Percentiles rank a stretch among this genome's conserved stretches.
Evolutionary conservation across 2,329 filamentous ascomycete genomes (phyloP).

Genomic region (Sporothrix mexicana): DNA sequence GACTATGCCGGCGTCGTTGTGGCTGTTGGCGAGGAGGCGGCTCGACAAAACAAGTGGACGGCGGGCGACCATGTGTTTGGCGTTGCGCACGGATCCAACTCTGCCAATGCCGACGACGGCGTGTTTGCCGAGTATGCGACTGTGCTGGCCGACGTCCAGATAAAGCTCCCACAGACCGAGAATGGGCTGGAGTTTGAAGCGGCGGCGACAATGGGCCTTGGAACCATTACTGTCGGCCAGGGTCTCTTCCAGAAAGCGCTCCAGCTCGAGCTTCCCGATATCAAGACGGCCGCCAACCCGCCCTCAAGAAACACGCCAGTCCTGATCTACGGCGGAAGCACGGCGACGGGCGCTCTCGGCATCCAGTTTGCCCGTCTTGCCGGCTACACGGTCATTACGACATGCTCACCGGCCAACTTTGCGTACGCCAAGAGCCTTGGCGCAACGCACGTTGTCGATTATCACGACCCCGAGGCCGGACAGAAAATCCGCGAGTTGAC

Average conservation of each 20-base stretch:
- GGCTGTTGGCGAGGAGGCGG: constrained; percentile 50
- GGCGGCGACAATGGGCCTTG: constrained; percentile 61
- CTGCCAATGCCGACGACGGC: constrained; percentile 48
- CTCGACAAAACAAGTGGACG: constrained; percentile 47
- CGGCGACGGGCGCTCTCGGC: constrained; percentile 51
- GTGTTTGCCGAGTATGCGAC: constrained; percentile 50
- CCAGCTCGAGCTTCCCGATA: constrained; percentile 56
- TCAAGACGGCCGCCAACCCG: not conserved
- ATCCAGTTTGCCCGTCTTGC: constrained; percentile 47
- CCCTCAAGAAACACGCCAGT: constrained; percentile 39
- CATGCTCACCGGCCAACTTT: constrained; percentile 52
- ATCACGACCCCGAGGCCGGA: constrained; percentile 46
- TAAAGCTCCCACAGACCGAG: constrained; percentile 50
- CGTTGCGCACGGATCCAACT: constrained; percentile 47
- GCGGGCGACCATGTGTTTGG: constrained; percentile 56
- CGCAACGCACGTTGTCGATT: constrained; percentile 54
- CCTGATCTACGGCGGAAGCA: constrained; percentile 54
- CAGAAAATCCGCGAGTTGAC: constrained; percentile 49
- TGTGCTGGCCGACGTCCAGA: constrained; percentile 48
- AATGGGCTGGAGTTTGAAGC: constrained; percentile 57
- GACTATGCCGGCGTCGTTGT: constrained; percentile 56
- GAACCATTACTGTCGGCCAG: constrained; percentile 59
- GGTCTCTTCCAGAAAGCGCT: constrained; percentile 54
- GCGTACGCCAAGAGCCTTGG: constrained; percentile 51
- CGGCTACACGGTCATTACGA: constrained; percentile 51